Percentiles rank a stretch among this genome's conserved stretches.
Conservation (phyloP, 805 yeast genomes). For the Saturnispora bothae region DNA sequence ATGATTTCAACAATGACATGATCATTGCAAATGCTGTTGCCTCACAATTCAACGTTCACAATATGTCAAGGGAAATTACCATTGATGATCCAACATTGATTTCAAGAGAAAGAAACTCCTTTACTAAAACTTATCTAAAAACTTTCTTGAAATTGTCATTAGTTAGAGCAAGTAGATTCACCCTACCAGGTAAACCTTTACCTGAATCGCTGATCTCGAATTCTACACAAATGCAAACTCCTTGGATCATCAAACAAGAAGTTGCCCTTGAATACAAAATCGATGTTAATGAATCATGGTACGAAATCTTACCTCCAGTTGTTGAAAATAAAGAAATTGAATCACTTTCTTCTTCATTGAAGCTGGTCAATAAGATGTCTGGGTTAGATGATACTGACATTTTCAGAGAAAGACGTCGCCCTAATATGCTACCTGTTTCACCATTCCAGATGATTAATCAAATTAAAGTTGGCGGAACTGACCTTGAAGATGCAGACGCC, state of each 20-base stretch:
- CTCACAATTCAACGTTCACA: conserved; percentile 6
- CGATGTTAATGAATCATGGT: conserved; percentile 30
- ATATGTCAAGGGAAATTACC: conserved; percentile 36
- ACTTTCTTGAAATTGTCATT: conserved; percentile 77
- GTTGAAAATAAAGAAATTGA: neutral
- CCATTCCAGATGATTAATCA: neutral
- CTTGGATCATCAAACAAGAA: conserved; percentile 83
- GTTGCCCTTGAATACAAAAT: conserved; percentile 64
- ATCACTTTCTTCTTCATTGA: neutral
- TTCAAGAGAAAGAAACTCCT: conserved; percentile 71
- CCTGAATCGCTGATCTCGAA: conserved; percentile 1
- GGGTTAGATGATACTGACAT: conserved; percentile 7
- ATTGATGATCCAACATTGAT: conserved; percentile 60
- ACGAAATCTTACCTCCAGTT: neutral
- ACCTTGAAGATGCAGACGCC: conserved; percentile 11
- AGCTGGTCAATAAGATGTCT: neutral
- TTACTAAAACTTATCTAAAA: conserved; percentile 83
- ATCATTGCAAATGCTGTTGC: conserved; percentile 5
- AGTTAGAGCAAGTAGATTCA: conserved; percentile 68
- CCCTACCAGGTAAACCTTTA: conserved; percentile 30
- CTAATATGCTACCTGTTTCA: conserved; percentile 18
- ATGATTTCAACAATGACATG: conserved; percentile 25
- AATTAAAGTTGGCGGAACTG: conserved; percentile 2
- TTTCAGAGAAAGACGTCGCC: conserved; percentile 9
- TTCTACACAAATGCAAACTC: conserved; percentile 32